These are phyloP conservation scores for Candolleomyces aberdarensis DNA, from an alignment of 768 basidiomycete species.

Conservation along the genomic window DNA sequence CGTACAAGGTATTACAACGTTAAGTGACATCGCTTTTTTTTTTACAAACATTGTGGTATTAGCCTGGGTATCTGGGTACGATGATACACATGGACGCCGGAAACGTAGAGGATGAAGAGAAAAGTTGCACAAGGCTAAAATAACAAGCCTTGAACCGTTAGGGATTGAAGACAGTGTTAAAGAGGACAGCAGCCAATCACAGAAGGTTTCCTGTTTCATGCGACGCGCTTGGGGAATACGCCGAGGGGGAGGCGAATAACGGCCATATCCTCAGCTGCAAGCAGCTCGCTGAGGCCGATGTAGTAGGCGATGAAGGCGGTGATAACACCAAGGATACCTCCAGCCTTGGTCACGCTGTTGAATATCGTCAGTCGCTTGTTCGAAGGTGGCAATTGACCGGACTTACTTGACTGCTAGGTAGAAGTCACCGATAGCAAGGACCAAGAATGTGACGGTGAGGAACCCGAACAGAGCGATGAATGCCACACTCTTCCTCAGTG, in stretches of 20 bases:
- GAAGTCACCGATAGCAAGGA: slow-evolving; percentile 41
- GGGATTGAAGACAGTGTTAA: too few relatives aligned
- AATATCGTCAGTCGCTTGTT: not conserved
- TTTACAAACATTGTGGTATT: too few relatives aligned
- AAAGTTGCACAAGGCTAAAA: too few relatives aligned
- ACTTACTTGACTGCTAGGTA: slow-evolving; percentile 25
- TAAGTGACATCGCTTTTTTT: too few relatives aligned
- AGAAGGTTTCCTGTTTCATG: too few relatives aligned
- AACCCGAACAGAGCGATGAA: slow-evolving; percentile 37
- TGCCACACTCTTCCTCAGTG: slow-evolving; percentile 36
- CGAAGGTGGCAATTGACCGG: not conserved
- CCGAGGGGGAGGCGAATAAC: slow-evolving; percentile 41
- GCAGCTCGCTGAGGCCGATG: slow-evolving; percentile 41
- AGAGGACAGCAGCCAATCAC: too few relatives aligned
- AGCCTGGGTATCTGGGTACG: too few relatives aligned
- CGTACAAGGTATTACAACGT: too few relatives aligned
- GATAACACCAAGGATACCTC: slow-evolving; percentile 42
- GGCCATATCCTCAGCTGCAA: slow-evolving; percentile 38
- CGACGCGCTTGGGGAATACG: slow-evolving; percentile 26
- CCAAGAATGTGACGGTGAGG: slow-evolving; percentile 38
- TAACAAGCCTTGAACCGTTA: too few relatives aligned
- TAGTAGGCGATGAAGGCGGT: slow-evolving; percentile 49
- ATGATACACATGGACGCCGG: too few relatives aligned
- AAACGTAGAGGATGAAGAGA: too few relatives aligned
- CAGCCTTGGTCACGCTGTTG: slow-evolving; percentile 36